These are phyloP conservation scores for Capronia epimyces DNA, from an alignment of 2,329 filamentous ascomycete species.

Conservation along the genomic window DNA sequence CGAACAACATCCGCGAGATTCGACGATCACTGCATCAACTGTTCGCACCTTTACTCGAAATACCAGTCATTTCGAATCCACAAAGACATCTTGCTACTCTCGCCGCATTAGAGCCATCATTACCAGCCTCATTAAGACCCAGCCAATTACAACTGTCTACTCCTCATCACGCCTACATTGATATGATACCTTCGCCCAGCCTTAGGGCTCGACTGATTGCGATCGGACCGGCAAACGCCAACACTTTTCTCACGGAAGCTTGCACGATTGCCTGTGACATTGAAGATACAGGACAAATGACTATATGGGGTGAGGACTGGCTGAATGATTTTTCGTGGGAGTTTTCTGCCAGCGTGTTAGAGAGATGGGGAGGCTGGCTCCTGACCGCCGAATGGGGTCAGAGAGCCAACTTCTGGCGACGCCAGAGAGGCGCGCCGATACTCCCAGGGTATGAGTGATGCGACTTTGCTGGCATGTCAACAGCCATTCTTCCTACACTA, in stretches of 20 bases:
- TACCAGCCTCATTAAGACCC: conserved; percentile 36
- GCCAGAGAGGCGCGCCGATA: conserved; percentile 35
- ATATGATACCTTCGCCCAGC: conserved; percentile 39
- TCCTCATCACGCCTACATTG: conserved; percentile 41
- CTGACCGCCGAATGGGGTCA: conserved; percentile 37
- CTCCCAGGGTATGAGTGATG: conserved; percentile 34
- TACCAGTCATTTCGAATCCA: conserved; percentile 33
- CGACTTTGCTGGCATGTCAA: background rate
- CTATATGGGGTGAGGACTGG: conserved; percentile 42
- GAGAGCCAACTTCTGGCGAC: conserved; percentile 41
- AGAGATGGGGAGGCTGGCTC: conserved; percentile 39
- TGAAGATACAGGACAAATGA: conserved; percentile 38
- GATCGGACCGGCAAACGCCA: conserved; percentile 35
- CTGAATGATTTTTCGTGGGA: conserved; percentile 43
- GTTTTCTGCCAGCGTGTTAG: conserved; percentile 38
- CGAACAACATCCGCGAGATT: conserved; percentile 36
- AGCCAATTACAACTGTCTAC: conserved; percentile 38
- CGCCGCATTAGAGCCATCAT: conserved; percentile 30
- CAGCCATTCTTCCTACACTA: background rate
- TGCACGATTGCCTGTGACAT: conserved; percentile 35
- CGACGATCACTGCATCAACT: conserved; percentile 34
- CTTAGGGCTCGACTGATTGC: conserved; percentile 39
- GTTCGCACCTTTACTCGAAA: conserved; percentile 37
- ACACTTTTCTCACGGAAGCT: conserved; percentile 37
- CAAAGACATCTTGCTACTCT: conserved; percentile 35